These are phyloP conservation scores for Astragalus glycyphyllos DNA, from an alignment of 306 rosid species.

Conservation along the genomic window DNA sequence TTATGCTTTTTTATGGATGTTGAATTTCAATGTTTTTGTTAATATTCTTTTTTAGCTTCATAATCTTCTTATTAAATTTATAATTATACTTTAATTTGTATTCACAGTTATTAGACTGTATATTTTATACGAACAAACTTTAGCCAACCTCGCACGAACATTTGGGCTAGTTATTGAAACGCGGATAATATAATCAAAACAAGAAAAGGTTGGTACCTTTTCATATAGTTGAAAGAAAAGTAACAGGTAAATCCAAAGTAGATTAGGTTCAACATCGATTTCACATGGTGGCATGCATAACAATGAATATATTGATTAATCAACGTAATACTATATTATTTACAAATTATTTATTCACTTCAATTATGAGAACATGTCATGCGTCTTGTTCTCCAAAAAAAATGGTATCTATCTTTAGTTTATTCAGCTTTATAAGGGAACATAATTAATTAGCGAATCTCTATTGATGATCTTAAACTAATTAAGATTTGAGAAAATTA, in stretches of 20 bases:
- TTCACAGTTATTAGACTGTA: no score
- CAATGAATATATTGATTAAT: conserved; percentile 31
- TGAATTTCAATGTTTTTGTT: no score
- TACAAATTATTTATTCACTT: conserved; percentile 8
- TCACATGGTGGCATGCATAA: conserved; percentile 54
- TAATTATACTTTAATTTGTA: no score
- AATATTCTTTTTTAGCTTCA: no score
- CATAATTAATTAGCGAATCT: conserved; percentile 34
- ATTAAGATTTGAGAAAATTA: conserved; percentile 17
- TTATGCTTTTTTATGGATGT: no score
- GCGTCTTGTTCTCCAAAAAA: not conserved
- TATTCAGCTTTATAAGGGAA: conserved; percentile 8
- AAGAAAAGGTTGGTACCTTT: not conserved
- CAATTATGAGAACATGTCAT: conserved; percentile 16
- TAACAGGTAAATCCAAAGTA: conserved; percentile 37
- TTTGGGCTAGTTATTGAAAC: no score
- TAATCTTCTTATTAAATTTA: no score
- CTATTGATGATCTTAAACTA: conserved; percentile 30
- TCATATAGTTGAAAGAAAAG: conserved; percentile 23
- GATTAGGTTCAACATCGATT: conserved; percentile 42
- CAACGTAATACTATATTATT: not conserved
- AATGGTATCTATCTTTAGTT: no score
- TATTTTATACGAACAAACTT: no score
- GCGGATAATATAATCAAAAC: not conserved
- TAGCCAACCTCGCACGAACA: no score